Evolutionary conservation across 306 rosid species (phyloP).

Genomic region (Castanopsis chinensis): DNA sequence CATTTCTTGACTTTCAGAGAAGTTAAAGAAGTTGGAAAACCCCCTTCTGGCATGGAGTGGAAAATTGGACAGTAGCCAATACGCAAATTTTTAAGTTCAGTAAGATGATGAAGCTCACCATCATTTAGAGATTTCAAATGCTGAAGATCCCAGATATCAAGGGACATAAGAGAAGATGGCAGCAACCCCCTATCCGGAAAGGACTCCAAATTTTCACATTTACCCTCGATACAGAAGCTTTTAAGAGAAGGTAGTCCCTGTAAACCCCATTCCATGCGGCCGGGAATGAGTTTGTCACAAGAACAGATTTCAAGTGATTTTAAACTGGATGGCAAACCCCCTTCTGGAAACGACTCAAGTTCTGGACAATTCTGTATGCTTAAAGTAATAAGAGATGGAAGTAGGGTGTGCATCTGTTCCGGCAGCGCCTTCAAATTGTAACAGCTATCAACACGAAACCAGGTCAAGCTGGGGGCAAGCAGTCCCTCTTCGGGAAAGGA

Average conservation of each 20-base stretch:
- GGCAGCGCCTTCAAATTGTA: neutral
- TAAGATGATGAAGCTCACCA: slow-evolving; percentile 22
- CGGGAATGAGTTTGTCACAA: neutral
- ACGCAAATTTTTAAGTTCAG: neutral
- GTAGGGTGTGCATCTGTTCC: slow-evolving; percentile 11
- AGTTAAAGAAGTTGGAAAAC: neutral
- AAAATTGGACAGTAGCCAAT: neutral
- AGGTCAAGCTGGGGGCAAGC: slow-evolving; percentile 4
- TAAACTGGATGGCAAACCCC: neutral
- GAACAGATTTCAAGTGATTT: neutral
- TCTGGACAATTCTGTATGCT: neutral
- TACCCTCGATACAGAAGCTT: neutral
- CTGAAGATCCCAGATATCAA: neutral
- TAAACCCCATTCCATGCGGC: slow-evolving; percentile 1
- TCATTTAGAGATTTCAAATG: neutral
- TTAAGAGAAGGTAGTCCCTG: neutral
- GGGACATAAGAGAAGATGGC: neutral
- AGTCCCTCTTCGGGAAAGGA: slow-evolving; percentile 24
- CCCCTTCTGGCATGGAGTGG: neutral
- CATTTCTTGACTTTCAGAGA: neutral
- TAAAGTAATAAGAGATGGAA: neutral
- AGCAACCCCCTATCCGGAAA: slow-evolving; percentile 10
- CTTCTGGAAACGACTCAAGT: slow-evolving; percentile 7
- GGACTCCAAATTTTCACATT: slow-evolving; percentile 9
- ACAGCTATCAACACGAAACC: neutral